Evolutionary conservation across 495 filamentous ascomycete species (phyloP).

Genomic region (Cairneyella variabilis): DNA sequence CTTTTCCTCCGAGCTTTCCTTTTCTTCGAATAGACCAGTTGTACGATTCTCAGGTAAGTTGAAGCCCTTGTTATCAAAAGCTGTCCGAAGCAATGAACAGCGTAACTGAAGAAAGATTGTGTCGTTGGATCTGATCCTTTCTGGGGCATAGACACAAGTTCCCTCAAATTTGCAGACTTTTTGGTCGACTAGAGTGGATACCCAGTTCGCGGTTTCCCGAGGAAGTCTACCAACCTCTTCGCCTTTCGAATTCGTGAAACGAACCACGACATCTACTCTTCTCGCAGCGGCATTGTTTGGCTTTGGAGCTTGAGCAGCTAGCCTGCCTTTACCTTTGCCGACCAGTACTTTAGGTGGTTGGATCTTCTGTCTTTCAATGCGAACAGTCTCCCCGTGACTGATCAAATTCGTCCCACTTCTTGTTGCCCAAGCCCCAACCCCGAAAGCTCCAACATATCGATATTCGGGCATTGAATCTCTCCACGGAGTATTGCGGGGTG

Average conservation of each 20-base stretch:
- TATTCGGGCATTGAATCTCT: conserved; percentile 46
- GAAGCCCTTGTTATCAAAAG: conserved; percentile 63
- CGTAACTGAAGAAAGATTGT: conserved; percentile 85
- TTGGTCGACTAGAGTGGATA: conserved; percentile 90
- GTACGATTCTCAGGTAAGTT: conserved; percentile 65
- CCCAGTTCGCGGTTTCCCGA: conserved; percentile 88
- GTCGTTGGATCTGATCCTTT: conserved; percentile 81
- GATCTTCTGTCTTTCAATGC: conserved; percentile 81
- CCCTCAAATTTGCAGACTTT: conserved; percentile 86
- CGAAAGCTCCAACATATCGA: conserved; percentile 89
- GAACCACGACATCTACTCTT: conserved; percentile 80
- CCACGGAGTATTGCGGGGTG: conserved; percentile 17
- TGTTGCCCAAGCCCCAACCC: conserved; percentile 90
- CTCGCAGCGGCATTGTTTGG: conserved; percentile 44
- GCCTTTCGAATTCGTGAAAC: conserved; percentile 78
- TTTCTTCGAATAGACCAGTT: conserved; percentile 69
- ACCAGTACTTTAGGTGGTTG: conserved; percentile 36
- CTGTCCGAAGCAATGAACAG: conserved; percentile 68
- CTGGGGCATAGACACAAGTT: conserved; percentile 84
- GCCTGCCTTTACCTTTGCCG: conserved; percentile 51
- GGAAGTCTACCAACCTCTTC: conserved; percentile 87
- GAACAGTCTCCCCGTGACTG: conserved; percentile 72
- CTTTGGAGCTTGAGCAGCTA: conserved; percentile 30
- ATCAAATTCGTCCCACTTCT: conserved; percentile 70
- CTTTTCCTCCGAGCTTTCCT: conserved; percentile 83